Percentiles rank a stretch among this genome's conserved stretches.
Evolutionary conservation across 2,329 filamentous ascomycete genomes (phyloP).

Genomic region (Xylaria sp.): DNA sequence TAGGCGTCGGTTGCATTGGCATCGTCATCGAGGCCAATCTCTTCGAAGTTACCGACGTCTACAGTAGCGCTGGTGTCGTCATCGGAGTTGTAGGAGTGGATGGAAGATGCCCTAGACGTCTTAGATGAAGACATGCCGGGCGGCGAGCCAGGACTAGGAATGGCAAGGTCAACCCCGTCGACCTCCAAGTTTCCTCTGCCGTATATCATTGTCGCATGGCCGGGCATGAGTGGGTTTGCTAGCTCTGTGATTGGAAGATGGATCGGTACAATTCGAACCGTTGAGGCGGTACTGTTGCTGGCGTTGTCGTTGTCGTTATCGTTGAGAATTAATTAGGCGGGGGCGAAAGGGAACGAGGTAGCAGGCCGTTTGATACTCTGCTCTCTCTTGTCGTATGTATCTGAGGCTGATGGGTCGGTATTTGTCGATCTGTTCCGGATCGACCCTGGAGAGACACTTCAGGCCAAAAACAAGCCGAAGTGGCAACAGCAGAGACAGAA

Average conservation of each 20-base stretch:
- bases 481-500: conserved; percentile 14
- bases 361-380: neutral
- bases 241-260: neutral
- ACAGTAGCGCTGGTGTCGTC: conserved; percentile 71
- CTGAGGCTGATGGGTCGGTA: conserved; percentile 1
- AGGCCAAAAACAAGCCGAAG: conserved; percentile 13
- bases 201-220: conserved; percentile 45
- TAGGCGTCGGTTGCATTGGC: conserved; percentile 42
- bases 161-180: conserved; percentile 43
- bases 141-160: conserved; percentile 63
- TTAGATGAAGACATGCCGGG: conserved; percentile 81
- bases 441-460: neutral
- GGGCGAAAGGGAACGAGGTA: neutral
- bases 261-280: neutral
- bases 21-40: conserved; percentile 84
- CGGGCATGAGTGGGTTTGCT: conserved; percentile 14
- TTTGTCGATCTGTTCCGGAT: conserved; percentile 11
- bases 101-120: conserved; percentile 88
- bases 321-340: neutral
- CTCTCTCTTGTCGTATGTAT: no score
- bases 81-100: conserved; percentile 74
- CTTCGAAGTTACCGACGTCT: conserved; percentile 86
- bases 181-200: conserved; percentile 41
- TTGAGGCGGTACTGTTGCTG: neutral
- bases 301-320: neutral